Evolutionary conservation across 768 basidiomycete species (phyloP).

Genomic region (Naganishia randhawae): DNA sequence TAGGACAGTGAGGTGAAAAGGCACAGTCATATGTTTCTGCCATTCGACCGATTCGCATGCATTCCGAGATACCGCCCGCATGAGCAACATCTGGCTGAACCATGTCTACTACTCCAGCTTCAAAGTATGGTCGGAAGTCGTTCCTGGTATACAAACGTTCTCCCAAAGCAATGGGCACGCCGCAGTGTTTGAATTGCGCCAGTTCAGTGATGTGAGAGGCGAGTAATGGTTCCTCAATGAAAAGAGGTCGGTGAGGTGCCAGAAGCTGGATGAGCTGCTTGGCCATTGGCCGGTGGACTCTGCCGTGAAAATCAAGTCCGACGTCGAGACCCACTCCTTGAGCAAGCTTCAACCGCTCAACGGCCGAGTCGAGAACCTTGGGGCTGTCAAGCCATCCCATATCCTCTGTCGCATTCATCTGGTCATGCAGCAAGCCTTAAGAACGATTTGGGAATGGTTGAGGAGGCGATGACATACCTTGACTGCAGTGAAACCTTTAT

Average conservation of each 20-base stretch:
- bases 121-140: slow-evolving; percentile 48
- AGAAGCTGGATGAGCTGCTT: slow-evolving; percentile 46
- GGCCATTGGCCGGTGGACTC: slow-evolving; percentile 48
- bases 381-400: slow-evolving; percentile 49
- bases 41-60: slow-evolving; percentile 46
- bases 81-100: slow-evolving; percentile 46
- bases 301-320: slow-evolving; percentile 50
- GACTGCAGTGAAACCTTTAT: slow-evolving; percentile 47
- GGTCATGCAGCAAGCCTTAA: neutral
- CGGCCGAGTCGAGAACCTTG: slow-evolving; percentile 45
- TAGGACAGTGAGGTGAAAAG: slow-evolving; percentile 66
- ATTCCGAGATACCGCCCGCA: slow-evolving; percentile 48
- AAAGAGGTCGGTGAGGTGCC: slow-evolving; percentile 47
- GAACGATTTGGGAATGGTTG: neutral
- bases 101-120: slow-evolving; percentile 47
- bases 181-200: slow-evolving; percentile 45
- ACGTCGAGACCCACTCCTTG: slow-evolving; percentile 47
- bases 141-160: slow-evolving; percentile 44
- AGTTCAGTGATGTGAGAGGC: slow-evolving; percentile 46
- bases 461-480: slow-evolving; percentile 42
- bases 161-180: slow-evolving; percentile 47
- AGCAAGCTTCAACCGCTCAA: slow-evolving; percentile 38
- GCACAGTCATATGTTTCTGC: slow-evolving; percentile 63
- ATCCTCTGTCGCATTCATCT: slow-evolving; percentile 35
- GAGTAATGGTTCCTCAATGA: slow-evolving; percentile 48